Evolutionary conservation across 2,329 filamentous ascomycete genomes (phyloP), one percentile per base, ranked within the genome.

Genomic region (Botryotinia convoluta): DNA sequence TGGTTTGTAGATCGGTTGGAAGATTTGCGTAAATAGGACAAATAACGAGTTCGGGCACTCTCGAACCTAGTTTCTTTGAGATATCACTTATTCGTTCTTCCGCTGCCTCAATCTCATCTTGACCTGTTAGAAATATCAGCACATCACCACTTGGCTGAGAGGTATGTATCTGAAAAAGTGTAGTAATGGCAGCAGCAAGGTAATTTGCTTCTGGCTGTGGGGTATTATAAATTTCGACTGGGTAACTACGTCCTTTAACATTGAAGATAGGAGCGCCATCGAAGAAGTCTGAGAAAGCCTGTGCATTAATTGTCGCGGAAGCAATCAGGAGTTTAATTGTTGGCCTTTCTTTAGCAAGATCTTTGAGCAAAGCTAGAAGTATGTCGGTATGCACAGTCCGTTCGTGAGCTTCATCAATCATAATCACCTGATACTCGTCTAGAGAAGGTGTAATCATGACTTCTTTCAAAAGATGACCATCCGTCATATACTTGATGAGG

Each of bases 341-440:
- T 4, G 92, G 93, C 60, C 96, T 86, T 70, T 93, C 92, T 74
- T 92, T 87, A 0, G 93, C 91, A 75, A 98, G 87, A 83, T 98
- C 95, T 80, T 98, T 98, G 73, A 97, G 87, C 48, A 99, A 83
- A 18, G 93, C 94, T 74, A 97, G 88, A 12, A 98, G 83, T 73
- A 99, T 95, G 82, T 99, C 96, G 0, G 95, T 97, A 71, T 94
- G 90, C 0, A 98, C 88, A 0, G 94, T 97, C 77, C 96, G 88
- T 81, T 99, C 96, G 87, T 99, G 96, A 0, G 96, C 96, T 82
- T 99, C 96, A 81, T 99, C 96, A 73, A 99, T 95, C 91, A 99
- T 98, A 75, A 99, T 84, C 20, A 91, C 93, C 8, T 93, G 93
- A 78, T 98, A 98, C 26, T 90, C 90, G 1, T 90, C 88, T 9